A percentile compares a stretch with the other conserved stretches of the same genome.
These are phyloP conservation scores for Phytophthora idaei DNA, from an alignment of 352 stramenopile genomes.

Conservation along the genomic window DNA sequence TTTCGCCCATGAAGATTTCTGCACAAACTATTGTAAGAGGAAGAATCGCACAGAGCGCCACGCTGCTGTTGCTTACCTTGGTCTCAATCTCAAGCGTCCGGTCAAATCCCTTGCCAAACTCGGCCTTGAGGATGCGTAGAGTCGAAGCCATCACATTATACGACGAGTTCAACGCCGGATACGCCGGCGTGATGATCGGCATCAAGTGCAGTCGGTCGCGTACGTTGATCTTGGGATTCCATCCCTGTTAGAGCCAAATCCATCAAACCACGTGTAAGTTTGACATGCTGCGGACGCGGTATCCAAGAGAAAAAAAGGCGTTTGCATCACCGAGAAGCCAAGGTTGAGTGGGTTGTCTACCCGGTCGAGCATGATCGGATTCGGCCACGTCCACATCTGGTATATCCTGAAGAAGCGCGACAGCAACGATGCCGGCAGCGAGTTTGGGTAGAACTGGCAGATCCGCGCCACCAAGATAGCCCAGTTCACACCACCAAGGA, in stretches of 20 bases:
- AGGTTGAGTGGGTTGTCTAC: conserved; percentile 57
- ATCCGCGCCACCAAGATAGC: conserved; percentile 97
- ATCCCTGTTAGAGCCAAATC: conserved; percentile 53
- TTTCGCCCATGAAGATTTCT: conserved; percentile 81
- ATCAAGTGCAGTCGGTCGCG: conserved; percentile 94
- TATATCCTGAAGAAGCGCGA: conserved; percentile 96
- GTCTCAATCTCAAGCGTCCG: conserved; percentile 82
- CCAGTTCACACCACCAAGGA: conserved; percentile 98
- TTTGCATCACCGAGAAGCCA: conserved; percentile 63
- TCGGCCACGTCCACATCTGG: conserved; percentile 96
- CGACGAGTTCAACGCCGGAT: conserved; percentile 98
- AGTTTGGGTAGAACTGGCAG: conserved; percentile 92
- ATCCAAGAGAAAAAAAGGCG: conserved; percentile 8
- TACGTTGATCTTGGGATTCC: conserved; percentile 88
- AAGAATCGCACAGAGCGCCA: neutral
- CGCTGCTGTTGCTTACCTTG: conserved; percentile 50
- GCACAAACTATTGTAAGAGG: neutral
- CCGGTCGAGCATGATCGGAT: conserved; percentile 89
- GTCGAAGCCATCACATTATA: conserved; percentile 97
- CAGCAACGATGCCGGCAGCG: conserved; percentile 87
- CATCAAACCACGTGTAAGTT: conserved; percentile 22
- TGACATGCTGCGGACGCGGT: conserved; percentile 2
- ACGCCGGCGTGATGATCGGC: conserved; percentile 99
- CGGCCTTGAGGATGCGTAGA: conserved; percentile 89
- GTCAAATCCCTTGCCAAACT: conserved; percentile 78